Base-by-base conservation (phyloP, 2,329 filamentous ascomycete genomes). In the Colletotrichum tropicale region DNA sequence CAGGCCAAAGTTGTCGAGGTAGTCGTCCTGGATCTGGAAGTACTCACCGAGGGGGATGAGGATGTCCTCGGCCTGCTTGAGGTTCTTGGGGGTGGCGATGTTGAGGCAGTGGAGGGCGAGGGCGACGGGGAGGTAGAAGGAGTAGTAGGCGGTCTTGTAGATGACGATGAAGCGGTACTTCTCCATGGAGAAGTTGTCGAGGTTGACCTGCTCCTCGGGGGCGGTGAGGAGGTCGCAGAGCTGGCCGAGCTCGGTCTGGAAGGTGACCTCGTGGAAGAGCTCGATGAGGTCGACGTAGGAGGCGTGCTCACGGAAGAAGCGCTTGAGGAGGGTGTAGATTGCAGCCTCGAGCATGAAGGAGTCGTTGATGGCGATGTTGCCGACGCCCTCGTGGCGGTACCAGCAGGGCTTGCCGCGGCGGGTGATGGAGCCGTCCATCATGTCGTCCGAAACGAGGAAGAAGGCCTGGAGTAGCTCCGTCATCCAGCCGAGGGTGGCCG, bases 61-160 rank as follows among this genome's bases (percentile, higher is more conserved):
- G 83, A 99, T 98, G 79, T 96, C 93, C 85, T 97, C 92, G 60
- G 95, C 94, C 82, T 94, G 94, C 87, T 96, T 94, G 76, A 99
- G 92, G 89, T 98, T 98, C 87, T 94, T 92, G 32, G 93, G 92
- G 10, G 95, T 97, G 26, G 96, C 97, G 76, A 96, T 90, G 82
- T 95, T 93, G 79, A 96, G 92, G 87, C 96, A 94, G 89, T 96
- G 90, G 81, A 99, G 90, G 7, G 97, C 95, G 60, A 99, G 91
- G 12, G 96, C 96, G 71, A 99, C 96, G 75, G 97, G 97, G 16
- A 99, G 94, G 88, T 98, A 98, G 91, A 99, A 99, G 83, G 94
- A 98, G 90, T 99, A 99, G 90, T 98, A 99, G 67, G 97, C 96
- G 28, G 97, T 99, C 93, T 99, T 99, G 93, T 98, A 98, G 87